These are phyloP conservation scores for Fraxinus xanthoxyloides DNA, from an alignment of 305 asterid genomes.

Conservation along the genomic window DNA sequence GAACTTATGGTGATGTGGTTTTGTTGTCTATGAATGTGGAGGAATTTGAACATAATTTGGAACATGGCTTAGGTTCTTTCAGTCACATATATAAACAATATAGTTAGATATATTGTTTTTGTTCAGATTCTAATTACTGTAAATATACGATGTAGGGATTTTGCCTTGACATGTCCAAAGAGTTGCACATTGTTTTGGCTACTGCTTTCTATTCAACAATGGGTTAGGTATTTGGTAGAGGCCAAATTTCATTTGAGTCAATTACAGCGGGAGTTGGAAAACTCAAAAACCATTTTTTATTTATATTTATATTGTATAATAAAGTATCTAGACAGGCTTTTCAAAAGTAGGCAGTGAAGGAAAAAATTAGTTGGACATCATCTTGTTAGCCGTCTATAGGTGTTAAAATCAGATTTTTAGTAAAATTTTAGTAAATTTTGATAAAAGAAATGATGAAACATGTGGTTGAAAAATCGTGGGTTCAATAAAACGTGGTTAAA, in stretches of 20 bases:
- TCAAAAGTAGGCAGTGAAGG: background rate
- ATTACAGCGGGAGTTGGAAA: background rate
- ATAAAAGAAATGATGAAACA: no score
- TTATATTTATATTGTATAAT: background rate
- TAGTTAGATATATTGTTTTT: background rate
- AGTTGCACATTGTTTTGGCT: background rate
- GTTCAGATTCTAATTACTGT: background rate
- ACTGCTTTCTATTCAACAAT: background rate
- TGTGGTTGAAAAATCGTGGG: no score
- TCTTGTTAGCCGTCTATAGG: background rate
- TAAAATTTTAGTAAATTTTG: no score
- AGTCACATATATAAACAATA: background rate
- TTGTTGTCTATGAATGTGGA: background rate
- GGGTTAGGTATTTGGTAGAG: background rate
- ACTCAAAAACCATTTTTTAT: background rate
- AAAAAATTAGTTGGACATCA: background rate
- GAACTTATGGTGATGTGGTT: conserved; percentile 1
- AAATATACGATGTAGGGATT: background rate
- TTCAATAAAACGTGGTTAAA: no score
- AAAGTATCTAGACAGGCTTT: background rate
- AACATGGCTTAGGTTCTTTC: conserved; percentile 6
- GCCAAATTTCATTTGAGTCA: background rate
- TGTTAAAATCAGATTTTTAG: background rate
- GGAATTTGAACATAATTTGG: conserved; percentile 13
- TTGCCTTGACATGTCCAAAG: background rate